Evolutionary conservation across 2,329 filamentous ascomycete genomes (phyloP).

Genomic region (Botrytis aclada): DNA sequence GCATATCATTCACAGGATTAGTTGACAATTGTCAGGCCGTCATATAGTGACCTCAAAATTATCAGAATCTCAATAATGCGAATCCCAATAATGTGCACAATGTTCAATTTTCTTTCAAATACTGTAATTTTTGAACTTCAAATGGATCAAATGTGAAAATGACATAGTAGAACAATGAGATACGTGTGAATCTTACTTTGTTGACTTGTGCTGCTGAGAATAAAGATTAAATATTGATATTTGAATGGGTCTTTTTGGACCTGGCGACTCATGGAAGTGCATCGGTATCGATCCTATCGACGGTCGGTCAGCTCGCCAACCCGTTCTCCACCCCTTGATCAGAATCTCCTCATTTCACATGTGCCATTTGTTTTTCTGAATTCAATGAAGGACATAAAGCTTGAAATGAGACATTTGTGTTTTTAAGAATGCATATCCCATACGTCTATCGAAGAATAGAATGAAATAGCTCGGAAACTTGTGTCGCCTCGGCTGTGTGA

Average conservation of each 20-base stretch:
- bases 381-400: too few species aligned
- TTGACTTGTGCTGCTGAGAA: neutral
- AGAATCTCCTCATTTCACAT: too few species aligned
- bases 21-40: neutral
- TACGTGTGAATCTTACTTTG: neutral
- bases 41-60: neutral
- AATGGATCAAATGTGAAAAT: neutral
- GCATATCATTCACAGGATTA: neutral
- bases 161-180: neutral
- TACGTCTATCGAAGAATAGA: too few species aligned
- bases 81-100: neutral
- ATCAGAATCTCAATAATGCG: neutral
- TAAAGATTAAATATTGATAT: accelerated
- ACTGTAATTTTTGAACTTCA: accelerated
- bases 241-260: neutral
- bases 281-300: too few species aligned
- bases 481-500: too few species aligned
- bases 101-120: too few species aligned
- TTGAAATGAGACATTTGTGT: too few species aligned
- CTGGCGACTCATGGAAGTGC: neutral
- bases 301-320: too few species aligned
- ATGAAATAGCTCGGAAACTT: too few species aligned
- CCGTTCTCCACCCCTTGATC: too few species aligned
- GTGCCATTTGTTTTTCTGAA: too few species aligned
- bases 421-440: too few species aligned